These are phyloP conservation scores for Penicillium thymicola DNA, from an alignment of 2,329 filamentous ascomycete genomes.

Conservation along the genomic window DNA sequence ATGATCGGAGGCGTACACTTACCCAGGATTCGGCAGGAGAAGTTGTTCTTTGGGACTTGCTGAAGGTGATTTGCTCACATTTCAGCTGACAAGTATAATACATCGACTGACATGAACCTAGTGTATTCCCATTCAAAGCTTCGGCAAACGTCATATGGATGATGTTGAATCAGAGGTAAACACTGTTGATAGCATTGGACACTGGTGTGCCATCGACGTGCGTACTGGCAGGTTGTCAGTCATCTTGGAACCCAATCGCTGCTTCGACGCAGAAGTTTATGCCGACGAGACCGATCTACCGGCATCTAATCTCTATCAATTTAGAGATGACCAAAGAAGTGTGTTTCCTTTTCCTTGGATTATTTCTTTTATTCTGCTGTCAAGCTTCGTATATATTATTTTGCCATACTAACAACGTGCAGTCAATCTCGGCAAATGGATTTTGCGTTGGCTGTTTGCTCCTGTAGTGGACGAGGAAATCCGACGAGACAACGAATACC, in stretches of 20 bases:
- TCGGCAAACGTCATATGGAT: constrained; percentile 89
- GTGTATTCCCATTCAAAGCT: constrained; percentile 86
- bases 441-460: constrained; percentile 86
- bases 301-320: constrained; percentile 65
- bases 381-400: neutral
- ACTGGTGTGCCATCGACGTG: constrained; percentile 95
- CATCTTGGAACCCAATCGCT: constrained; percentile 88
- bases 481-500: constrained; percentile 69
- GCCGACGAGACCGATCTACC: constrained; percentile 76
- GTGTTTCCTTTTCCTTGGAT: constrained; percentile 34
- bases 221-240: constrained; percentile 89
- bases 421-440: constrained; percentile 97
- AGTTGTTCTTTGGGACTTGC: constrained; percentile 89
- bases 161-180: constrained; percentile 86
- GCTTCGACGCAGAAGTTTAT: constrained; percentile 96
- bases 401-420: neutral
- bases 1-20: constrained; percentile 82
- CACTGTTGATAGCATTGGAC: constrained; percentile 81
- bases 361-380: neutral
- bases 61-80: constrained; percentile 57
- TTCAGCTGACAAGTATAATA: neutral
- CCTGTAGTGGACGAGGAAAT: constrained; percentile 89
- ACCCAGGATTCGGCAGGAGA: constrained; percentile 94
- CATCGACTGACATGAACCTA: constrained; percentile 33
- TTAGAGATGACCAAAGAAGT: constrained; percentile 92